Evolutionary conservation across 257 asterid species (phyloP), one percentile per base, ranked within the genome.

Genomic region (Anisodus tanguticus): DNA sequence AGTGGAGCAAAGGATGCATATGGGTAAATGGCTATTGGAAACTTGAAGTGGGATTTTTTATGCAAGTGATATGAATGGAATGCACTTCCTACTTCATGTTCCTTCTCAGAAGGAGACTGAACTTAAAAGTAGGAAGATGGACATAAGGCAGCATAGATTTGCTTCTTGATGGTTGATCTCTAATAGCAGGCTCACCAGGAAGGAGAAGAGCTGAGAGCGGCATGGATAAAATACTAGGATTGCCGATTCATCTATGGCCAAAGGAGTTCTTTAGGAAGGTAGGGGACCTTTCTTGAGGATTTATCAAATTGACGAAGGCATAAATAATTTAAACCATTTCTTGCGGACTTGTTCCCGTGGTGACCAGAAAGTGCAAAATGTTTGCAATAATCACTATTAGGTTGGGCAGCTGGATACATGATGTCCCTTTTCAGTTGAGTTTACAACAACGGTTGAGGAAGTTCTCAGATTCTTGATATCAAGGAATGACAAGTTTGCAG

Each of bases 11-110:
- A 35, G 49, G 12, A 67, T 10, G 19, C 49, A 67, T 35, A n/a
- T 4, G 26, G 37, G 49, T 68, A 68, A 37, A 35, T 67, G 49
- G 22, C 41, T 67, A 37, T 37, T 15, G 76, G 45, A 68, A 41
- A 68, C 6, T 6, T 37, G 35, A 67, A 13, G 76, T 37, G 26
- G 76, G 49, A 11, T 37, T 37, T 22, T 67, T 68, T 1, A 68
- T 68, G 76, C 76, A 37, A 68, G 11, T 68, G 76, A 68, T 68
- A 68, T 68, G 51, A 68, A 31, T 31, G 35, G 35, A 31, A 37
- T 68, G 51, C 76, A 68, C 59, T 54, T 54, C 59, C 59, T 54
- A 54, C 59, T 54, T 54, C 17, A 17, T 2, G 4, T 54, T 54
- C 15, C 59, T 11, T 54, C 59, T 3, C 35, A 31, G 35, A 31